Base-by-base conservation (phyloP, 163 green algal genomes). In the Prototheca cutis region DNA sequence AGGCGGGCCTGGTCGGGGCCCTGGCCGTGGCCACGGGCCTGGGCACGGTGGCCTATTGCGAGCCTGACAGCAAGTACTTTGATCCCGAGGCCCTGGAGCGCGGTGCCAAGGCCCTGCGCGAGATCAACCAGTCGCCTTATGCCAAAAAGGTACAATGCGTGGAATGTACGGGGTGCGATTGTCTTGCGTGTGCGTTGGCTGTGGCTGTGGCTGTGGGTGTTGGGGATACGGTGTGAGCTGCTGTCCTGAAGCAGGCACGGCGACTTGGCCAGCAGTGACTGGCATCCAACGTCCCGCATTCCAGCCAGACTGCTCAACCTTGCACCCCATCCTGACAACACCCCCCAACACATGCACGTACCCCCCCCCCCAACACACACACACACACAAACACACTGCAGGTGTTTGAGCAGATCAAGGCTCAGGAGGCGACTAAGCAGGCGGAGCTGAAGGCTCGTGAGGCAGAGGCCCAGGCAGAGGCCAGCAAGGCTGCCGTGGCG, bases 51-150 rank as follows among this genome's bases (percentile, higher is more conserved):
- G 60, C 67, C 19, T 67, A 62, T 31, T 63, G 49, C 36, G 49
- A 57, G 21, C 52, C 67, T 54, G 59, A 64, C 28, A 61, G 61
- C 48, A 71, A 72, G 45, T 68, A 67, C 36, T 97, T 98, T 60
- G 93, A 99, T 72, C 93, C 93, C 13, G 93, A 99, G 65, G 90
- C 89, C 17, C 73, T 97, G 21, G 93, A 99, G 70, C 71, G 93
- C 8, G 93, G 89, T 31, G 93, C 93, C 2, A 96, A 95, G 71
- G 93, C 91, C 17, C 67, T 99, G 25, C 65, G 90, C 3, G 93
- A 99, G 62, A 99, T 99, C 56, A 93, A 98, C 59, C 70, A 73
- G 48, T 95, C 84, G 0, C 76, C 88, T 0, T 84, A 94, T 53
- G 90, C 90, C 0, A 99, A 98, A 70, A 80, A 93, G 80, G 90